Conservation (phyloP, 2,329 filamentous ascomycete genomes). For the Berkeleyomyces basicola region DNA sequence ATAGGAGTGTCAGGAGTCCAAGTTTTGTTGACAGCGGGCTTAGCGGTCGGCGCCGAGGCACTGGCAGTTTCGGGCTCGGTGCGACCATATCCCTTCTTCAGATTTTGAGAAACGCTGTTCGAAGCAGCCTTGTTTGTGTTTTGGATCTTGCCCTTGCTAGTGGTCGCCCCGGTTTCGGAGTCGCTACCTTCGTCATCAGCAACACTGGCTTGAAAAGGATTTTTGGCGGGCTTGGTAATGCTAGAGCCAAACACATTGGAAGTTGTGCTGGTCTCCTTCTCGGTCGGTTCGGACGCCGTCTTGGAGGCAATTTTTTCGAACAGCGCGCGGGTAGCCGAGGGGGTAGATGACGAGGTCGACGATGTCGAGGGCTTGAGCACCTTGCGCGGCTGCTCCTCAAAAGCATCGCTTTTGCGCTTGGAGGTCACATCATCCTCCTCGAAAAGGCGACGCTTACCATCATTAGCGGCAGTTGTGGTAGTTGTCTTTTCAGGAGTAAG, state of each 20-base stretch:
- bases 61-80: slow-evolving; percentile 27
- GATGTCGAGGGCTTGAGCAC: slow-evolving; percentile 30
- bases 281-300: neutral
- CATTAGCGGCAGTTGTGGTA: slow-evolving; percentile 17
- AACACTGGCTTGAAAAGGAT: slow-evolving; percentile 44
- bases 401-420: slow-evolving; percentile 23
- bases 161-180: slow-evolving; percentile 23
- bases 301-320: slow-evolving; percentile 36
- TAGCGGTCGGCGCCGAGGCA: slow-evolving; percentile 18
- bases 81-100: slow-evolving; percentile 32
- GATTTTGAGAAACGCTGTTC: slow-evolving; percentile 37
- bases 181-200: slow-evolving; percentile 25
- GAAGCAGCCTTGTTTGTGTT: slow-evolving; percentile 16
- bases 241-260: slow-evolving; percentile 22
- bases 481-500: slow-evolving; percentile 24
- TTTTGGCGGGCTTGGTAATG: slow-evolving; percentile 23
- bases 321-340: slow-evolving; percentile 37
- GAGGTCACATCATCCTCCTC: slow-evolving; percentile 23
- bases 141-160: slow-evolving; percentile 19
- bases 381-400: slow-evolving; percentile 34
- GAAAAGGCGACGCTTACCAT: slow-evolving; percentile 34
- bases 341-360: slow-evolving; percentile 30
- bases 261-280: slow-evolving; percentile 16
- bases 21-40: slow-evolving; percentile 26
- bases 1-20: slow-evolving; percentile 36